Conservation (phyloP, 208 protist species). For the Vickermania spadyakhi region DNA sequence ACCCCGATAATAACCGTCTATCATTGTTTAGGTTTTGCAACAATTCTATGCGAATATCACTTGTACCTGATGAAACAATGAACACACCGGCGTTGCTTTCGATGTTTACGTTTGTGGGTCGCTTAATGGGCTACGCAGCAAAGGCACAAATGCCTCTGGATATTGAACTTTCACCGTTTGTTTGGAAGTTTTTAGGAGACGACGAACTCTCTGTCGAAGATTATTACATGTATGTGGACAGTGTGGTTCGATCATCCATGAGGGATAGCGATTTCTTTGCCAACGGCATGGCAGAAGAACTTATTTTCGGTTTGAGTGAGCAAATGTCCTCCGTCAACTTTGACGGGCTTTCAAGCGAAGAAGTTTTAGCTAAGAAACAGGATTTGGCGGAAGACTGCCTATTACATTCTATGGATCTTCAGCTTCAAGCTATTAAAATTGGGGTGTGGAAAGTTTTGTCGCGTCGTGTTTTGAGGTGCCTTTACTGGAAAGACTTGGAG, state of each 20-base stretch:
- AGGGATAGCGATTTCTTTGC: constrained; percentile 70
- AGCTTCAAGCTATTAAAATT: constrained; percentile 68
- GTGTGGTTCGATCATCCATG: constrained; percentile 71
- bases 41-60: constrained; percentile 71
- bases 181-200: constrained; percentile 89
- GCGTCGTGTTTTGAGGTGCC: constrained; percentile 74
- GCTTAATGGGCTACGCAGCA: constrained; percentile 80
- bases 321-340: constrained; percentile 12
- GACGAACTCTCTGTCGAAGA: constrained; percentile 70
- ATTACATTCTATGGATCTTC: constrained; percentile 80
- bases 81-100: constrained; percentile 64
- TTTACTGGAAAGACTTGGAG: constrained; percentile 82
- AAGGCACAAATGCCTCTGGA: constrained; percentile 58
- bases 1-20: constrained; percentile 79
- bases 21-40: constrained; percentile 81
- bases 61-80: constrained; percentile 72
- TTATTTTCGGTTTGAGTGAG: constrained; percentile 66
- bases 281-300: constrained; percentile 70
- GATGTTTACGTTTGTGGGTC: constrained; percentile 85
- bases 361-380: constrained; percentile 27
- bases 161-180: constrained; percentile 85
- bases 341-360: constrained; percentile 18
- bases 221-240: constrained; percentile 87
- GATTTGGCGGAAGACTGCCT: constrained; percentile 72
- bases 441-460: constrained; percentile 73